A percentile compares a stretch with the other conserved stretches of the same genome.
phyloP scores from a whole-genome alignment of 495 filamentous ascomycete genomes.

The Aspergillus funiculosus region DNA sequence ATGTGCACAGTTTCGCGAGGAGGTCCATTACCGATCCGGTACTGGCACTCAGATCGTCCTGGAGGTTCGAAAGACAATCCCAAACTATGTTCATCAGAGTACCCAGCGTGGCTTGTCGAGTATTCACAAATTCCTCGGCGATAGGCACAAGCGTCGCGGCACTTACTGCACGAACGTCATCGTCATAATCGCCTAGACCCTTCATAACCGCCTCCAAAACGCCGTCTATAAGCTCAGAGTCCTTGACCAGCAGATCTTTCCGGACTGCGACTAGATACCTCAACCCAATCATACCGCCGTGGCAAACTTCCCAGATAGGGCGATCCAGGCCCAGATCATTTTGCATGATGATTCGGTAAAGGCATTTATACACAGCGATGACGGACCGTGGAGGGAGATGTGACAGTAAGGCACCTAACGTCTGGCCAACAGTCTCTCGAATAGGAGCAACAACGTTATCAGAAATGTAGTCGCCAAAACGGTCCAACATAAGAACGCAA shows the following conservation, averaged over 20 bases:
- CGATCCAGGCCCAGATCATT: constrained; percentile 63
- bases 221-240: constrained; percentile 82
- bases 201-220: constrained; percentile 90
- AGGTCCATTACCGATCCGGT: constrained; percentile 98
- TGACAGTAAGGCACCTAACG: constrained; percentile 78
- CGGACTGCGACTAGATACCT: constrained; percentile 91
- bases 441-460: constrained; percentile 96
- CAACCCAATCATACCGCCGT: constrained; percentile 95
- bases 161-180: constrained; percentile 95
- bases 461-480: constrained; percentile 95
- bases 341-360: constrained; percentile 90
- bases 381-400: constrained; percentile 72
- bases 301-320: constrained; percentile 87
- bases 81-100: constrained; percentile 89
- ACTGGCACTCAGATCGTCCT: constrained; percentile 93
- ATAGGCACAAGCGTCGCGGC: constrained; percentile 94
- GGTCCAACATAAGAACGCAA: constrained; percentile 93
- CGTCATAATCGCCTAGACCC: constrained; percentile 82
- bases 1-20: constrained; percentile 89
- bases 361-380: constrained; percentile 67
- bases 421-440: constrained; percentile 93
- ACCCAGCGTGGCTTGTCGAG: constrained; percentile 69
- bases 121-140: constrained; percentile 82
- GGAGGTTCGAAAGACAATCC: constrained; percentile 91
- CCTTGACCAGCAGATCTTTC: constrained; percentile 79